phyloP scores from a whole-genome alignment of 208 protist genomes.

The Trypanosoma congolense region DNA sequence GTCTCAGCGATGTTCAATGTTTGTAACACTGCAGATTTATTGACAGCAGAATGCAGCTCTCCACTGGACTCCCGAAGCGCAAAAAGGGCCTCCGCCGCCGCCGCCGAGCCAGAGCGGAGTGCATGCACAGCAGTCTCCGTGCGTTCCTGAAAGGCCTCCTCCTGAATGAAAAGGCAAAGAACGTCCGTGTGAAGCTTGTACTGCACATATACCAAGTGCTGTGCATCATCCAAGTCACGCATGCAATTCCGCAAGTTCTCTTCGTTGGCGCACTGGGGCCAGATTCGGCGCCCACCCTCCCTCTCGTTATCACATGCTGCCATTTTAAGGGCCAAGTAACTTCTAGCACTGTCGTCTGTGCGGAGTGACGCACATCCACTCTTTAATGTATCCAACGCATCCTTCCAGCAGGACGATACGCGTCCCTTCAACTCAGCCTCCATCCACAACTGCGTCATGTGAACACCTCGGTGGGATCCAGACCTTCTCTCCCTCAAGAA shows the following conservation, averaged over 20 bases:
- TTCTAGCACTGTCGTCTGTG: constrained; percentile 50
- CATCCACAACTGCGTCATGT: constrained; percentile 24
- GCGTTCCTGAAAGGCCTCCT: constrained; percentile 84
- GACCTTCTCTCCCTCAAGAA: not conserved
- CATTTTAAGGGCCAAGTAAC: constrained; percentile 67
- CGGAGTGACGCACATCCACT: constrained; percentile 39
- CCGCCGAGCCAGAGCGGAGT: constrained; percentile 36
- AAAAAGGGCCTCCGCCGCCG: constrained; percentile 29
- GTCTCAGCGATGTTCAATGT: constrained; percentile 25
- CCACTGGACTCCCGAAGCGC: constrained; percentile 29
- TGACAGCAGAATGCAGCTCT: constrained; percentile 22
- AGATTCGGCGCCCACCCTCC: constrained; percentile 40
- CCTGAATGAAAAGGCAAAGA: constrained; percentile 76
- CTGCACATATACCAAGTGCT: constrained; percentile 75
- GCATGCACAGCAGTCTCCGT: constrained; percentile 63
- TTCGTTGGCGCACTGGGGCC: constrained; percentile 18
- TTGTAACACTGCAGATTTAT: constrained; percentile 30
- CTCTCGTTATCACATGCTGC: constrained; percentile 65
- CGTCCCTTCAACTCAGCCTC: constrained; percentile 45
- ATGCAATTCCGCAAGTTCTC: constrained; percentile 40
- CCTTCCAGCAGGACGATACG: constrained; percentile 69
- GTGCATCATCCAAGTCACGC: constrained; percentile 41
- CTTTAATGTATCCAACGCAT: constrained; percentile 39
- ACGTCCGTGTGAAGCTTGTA: constrained; percentile 82
- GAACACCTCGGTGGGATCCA: not conserved